These are phyloP conservation scores for Polymyxa betae DNA, from an alignment of 208 protist species.

Conservation along the genomic window DNA sequence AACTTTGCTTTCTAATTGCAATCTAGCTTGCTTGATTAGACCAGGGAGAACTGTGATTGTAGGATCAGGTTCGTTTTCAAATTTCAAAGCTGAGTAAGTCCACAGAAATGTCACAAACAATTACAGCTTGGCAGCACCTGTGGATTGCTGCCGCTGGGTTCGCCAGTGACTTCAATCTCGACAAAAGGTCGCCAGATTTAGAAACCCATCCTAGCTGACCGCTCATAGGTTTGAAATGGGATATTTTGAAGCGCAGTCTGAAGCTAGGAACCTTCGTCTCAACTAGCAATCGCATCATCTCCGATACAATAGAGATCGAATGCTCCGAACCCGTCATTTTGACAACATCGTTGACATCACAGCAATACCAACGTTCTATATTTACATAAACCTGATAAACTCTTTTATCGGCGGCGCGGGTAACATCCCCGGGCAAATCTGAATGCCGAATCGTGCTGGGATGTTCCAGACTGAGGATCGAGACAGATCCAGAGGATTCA, in stretches of 20 bases:
- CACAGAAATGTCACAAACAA: neutral
- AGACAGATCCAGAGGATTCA: no score
- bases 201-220: neutral
- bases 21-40: neutral
- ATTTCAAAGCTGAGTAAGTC: neutral
- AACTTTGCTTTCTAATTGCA: neutral
- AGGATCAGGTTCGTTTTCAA: neutral
- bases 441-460: no score
- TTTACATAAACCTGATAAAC: no score
- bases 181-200: neutral
- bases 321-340: neutral
- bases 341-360: no score
- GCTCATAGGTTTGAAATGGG: neutral
- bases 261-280: neutral
- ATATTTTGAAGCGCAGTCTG: neutral
- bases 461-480: no score
- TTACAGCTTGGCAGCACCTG: neutral
- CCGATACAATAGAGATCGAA: neutral
- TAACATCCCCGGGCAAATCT: no score
- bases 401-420: no score
- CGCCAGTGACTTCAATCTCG: neutral
- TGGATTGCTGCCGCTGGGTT: neutral
- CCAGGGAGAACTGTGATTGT: neutral
- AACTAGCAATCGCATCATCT: neutral
- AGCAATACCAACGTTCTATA: no score